Percentiles rank a stretch among this genome's conserved stretches.
These are phyloP conservation scores for Lasiosphaeria hispida DNA, from an alignment of 495 filamentous ascomycete species.

Conservation along the genomic window DNA sequence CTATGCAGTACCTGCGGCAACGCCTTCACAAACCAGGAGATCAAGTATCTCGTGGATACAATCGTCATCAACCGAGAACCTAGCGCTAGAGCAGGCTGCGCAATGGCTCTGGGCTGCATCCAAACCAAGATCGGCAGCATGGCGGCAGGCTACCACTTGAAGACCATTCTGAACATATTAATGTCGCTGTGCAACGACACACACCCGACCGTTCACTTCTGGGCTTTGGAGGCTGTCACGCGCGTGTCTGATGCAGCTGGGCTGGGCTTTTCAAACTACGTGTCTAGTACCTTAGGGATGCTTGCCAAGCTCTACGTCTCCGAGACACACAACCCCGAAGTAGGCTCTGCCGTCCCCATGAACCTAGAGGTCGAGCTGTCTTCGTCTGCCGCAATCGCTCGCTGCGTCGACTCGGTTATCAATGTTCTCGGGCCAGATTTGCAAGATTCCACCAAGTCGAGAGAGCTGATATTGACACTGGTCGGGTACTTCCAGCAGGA, in stretches of 20 bases:
- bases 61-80: conserved; percentile 93
- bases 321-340: conserved; percentile 87
- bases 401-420: conserved; percentile 90
- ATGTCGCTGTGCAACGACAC: conserved; percentile 96
- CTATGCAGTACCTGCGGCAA: conserved; percentile 89
- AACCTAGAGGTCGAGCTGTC: conserved; percentile 83
- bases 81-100: conserved; percentile 88
- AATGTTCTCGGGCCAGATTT: conserved; percentile 95
- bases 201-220: conserved; percentile 94
- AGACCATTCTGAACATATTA: conserved; percentile 89
- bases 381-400: conserved; percentile 75
- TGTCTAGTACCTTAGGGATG: conserved; percentile 88
- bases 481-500: conserved; percentile 82
- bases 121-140: conserved; percentile 95
- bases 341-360: conserved; percentile 72
- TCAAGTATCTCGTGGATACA: conserved; percentile 88
- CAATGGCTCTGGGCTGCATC: conserved; percentile 88
- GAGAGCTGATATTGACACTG: conserved; percentile 85
- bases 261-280: conserved; percentile 84
- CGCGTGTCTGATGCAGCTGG: conserved; percentile 90
- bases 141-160: conserved; percentile 95
- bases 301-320: conserved; percentile 85
- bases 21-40: conserved; percentile 78
- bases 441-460: conserved; percentile 86
- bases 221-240: conserved; percentile 86